Evolutionary conservation across 148 eudicot genomes (phyloP).

Genomic region (Fallopia convolvulus): DNA sequence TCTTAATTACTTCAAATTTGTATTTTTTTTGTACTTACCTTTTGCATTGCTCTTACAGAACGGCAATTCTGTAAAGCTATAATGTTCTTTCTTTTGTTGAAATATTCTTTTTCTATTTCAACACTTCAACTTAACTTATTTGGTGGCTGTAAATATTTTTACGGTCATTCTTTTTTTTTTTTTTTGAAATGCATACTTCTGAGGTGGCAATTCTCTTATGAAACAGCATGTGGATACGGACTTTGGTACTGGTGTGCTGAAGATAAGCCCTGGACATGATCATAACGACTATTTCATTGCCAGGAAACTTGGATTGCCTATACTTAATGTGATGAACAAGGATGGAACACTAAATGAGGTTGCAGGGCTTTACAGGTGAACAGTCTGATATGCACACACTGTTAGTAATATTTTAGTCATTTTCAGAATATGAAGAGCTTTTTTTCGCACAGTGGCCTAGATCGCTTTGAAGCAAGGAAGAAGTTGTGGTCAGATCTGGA

Average conservation of each 20-base stretch:
- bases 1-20: neutral
- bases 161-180: neutral
- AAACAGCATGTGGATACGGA: constrained; percentile 84
- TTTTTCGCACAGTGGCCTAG: constrained; percentile 58
- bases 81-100: neutral
- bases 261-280: constrained; percentile 99
- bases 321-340: constrained; percentile 90
- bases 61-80: neutral
- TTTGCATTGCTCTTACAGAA: neutral
- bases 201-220: constrained; percentile 8
- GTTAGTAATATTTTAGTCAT: neutral
- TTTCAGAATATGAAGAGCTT: neutral
- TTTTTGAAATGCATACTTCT: neutral
- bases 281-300: constrained; percentile 96
- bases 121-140: neutral
- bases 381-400: neutral
- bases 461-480: constrained; percentile 92
- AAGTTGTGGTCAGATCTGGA: constrained; percentile 84
- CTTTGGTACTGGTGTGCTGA: constrained; percentile 95
- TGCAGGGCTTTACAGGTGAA: constrained; percentile 77
- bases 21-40: neutral
- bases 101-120: neutral
- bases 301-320: constrained; percentile 92
- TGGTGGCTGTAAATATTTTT: neutral
- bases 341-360: constrained; percentile 94